These are phyloP conservation scores for Seminavis robusta DNA, from an alignment of 108 stramenopile genomes.

Conservation along the genomic window DNA sequence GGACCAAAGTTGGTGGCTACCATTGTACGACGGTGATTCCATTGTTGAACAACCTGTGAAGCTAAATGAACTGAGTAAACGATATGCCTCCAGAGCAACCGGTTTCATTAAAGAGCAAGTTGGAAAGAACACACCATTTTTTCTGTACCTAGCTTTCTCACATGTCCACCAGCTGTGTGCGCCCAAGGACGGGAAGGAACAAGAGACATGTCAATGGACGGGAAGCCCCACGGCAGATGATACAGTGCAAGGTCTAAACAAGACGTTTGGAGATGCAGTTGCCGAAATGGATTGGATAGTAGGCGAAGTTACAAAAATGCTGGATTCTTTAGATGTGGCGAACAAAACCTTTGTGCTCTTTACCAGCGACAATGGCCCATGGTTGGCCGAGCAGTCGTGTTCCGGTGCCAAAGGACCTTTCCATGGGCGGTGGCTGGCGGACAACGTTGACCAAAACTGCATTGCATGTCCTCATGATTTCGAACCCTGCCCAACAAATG, in stretches of 20 bases:
- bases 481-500: constrained; percentile 24
- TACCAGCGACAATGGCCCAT: constrained; percentile 75
- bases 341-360: constrained; percentile 62
- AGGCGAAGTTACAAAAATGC: constrained; percentile 28
- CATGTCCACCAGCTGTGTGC: constrained; percentile 74
- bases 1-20: constrained; percentile 58
- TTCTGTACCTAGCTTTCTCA: constrained; percentile 61
- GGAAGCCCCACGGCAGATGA: constrained; percentile 6
- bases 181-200: constrained; percentile 33
- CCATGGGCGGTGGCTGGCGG: constrained; percentile 37
- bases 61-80: constrained; percentile 31
- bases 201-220: constrained; percentile 58
- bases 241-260: background rate
- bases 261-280: constrained; percentile 56
- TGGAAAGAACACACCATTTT: constrained; percentile 38
- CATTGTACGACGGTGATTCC: constrained; percentile 34
- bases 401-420: constrained; percentile 67
- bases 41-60: constrained; percentile 68
- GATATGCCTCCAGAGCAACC: constrained; percentile 32
- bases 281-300: constrained; percentile 73
- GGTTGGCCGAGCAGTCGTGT: constrained; percentile 54
- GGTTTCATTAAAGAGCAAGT: constrained; percentile 22
- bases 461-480: constrained; percentile 63
- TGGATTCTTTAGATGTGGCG: constrained; percentile 19
- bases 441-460: constrained; percentile 22